Evolutionary conservation across 148 eudicot species (phyloP), one percentile per base, ranked within the genome.

Genomic region (Salicornia ramosissima): DNA sequence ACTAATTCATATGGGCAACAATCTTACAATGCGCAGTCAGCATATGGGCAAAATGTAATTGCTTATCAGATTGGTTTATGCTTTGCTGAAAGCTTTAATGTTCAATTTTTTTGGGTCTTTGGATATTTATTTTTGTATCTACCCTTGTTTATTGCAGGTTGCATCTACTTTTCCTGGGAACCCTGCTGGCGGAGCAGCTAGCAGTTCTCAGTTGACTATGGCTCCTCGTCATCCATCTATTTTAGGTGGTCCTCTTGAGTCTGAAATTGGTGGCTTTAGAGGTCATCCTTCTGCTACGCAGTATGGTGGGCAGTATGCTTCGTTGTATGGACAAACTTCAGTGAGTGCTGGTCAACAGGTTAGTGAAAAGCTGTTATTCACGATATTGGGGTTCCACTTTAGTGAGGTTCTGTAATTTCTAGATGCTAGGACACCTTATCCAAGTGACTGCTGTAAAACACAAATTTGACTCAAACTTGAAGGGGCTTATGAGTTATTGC

Each of bases 231-330:
- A 83, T 82, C 78, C 83, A 2, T 68, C 90, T 14, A 47, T 83
- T 66, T 66, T 88, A 73, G 86, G 87, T 15, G 82, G 86, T 52
- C 59, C 77, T 24, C 85, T 79, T 64, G 96, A 87, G 60, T n/a
- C 83, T 5, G 92, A 90, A 53, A 70, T 86, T 42, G 70, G 81
- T 34, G 88, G 85, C 9, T 84, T 78, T 69, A 84, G 90, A 78
- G 72, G 77, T 31, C 92, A 88, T 76, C 79, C 81, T 30, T 71
- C 90, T 45, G 67, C 89, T 21, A 56, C 82, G 46, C 93, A 83
- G 74, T 92, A 84, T 79, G 91, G 85, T 42, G 91, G 91, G 49
- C 94, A 87, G 66, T 92, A 88, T 72, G 79, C 78, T 66, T 85
- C 91, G 33, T 81, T 85, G 40, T 92, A 92, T 82, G 87, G 85